Percentiles rank a stretch among this genome's conserved stretches.
Evolutionary conservation across 495 filamentous ascomycete genomes (phyloP).

Genomic region (Geoglossum glabrum): DNA sequence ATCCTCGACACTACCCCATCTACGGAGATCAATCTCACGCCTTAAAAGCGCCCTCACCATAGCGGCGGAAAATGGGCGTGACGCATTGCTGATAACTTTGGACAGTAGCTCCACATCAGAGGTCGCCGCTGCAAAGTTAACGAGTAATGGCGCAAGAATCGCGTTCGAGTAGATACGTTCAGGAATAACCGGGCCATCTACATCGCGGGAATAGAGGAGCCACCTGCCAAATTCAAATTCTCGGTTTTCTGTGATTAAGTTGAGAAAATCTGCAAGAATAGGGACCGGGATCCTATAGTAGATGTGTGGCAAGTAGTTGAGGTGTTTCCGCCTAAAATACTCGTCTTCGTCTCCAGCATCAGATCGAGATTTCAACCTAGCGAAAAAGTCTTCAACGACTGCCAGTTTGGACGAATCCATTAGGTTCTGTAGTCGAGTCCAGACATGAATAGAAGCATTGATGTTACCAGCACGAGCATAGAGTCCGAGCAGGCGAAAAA

Average conservation of each 20-base stretch:
- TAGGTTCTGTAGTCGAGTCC: neutral
- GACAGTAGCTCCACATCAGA: constrained; percentile 26
- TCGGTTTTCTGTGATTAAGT: constrained; percentile 27
- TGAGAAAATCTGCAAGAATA: constrained; percentile 30
- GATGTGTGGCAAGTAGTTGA: neutral
- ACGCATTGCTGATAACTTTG: constrained; percentile 21
- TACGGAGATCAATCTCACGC: neutral
- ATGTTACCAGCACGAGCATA: neutral
- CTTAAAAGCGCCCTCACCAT: neutral
- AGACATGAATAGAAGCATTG: neutral
- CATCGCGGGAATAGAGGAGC: constrained; percentile 32
- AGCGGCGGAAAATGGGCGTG: constrained; percentile 1
- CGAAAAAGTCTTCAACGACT: neutral
- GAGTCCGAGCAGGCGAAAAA: neutral
- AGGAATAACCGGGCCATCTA: constrained; percentile 37
- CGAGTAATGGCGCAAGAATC: constrained; percentile 30
- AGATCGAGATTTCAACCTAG: neutral
- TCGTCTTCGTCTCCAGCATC: neutral
- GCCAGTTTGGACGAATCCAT: neutral
- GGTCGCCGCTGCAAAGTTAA: constrained; percentile 35
- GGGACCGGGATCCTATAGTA: constrained; percentile 23
- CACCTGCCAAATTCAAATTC: constrained; percentile 30
- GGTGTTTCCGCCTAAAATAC: neutral
- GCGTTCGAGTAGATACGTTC: constrained; percentile 25
- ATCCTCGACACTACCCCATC: constrained; percentile 16